phyloP scores from a whole-genome alignment of 768 basidiomycete species.

The Lenzites betulinus region DNA sequence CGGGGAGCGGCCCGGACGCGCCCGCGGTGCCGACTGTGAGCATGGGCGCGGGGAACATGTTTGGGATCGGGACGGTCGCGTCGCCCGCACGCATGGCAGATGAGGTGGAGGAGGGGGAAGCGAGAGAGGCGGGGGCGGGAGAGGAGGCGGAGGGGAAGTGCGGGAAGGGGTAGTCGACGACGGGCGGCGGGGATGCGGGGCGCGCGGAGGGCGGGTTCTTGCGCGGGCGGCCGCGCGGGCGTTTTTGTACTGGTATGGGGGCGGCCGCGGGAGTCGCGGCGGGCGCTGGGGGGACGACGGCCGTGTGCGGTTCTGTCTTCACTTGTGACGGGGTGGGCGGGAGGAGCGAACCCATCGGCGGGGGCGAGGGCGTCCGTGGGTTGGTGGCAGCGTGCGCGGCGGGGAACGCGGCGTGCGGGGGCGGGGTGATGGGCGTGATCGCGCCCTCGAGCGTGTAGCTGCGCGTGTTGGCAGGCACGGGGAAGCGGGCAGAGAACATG shows the following conservation, averaged over 20 bases:
- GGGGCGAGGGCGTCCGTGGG: not conserved
- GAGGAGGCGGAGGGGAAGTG: constrained; percentile 6
- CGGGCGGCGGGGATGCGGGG: constrained; percentile 11
- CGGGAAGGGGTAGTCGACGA: constrained; percentile 23
- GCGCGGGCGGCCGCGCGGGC: constrained; percentile 25
- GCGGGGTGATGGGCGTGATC: constrained; percentile 19
- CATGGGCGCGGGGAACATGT: not conserved
- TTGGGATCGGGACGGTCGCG: not conserved
- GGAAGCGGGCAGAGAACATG: not conserved
- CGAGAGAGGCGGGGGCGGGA: not conserved
- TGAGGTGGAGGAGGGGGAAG: too few species aligned
- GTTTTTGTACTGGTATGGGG: not conserved
- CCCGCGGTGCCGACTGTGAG: not conserved
- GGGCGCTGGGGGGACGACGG: not conserved
- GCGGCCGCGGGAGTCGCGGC: not conserved
- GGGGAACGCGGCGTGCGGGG: not conserved
- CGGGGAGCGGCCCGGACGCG: not conserved
- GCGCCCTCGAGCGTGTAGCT: constrained; percentile 26
- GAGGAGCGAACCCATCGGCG: constrained; percentile 8
- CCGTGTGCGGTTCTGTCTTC: not conserved
- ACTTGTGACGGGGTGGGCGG: not conserved
- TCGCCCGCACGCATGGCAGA: too few species aligned
- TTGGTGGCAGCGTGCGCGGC: not conserved
- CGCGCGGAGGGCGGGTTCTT: constrained; percentile 14
- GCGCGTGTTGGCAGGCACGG: constrained; percentile 3